These are phyloP conservation scores for Claviceps sp. DNA, from an alignment of 2,329 filamentous ascomycete genomes.

Conservation along the genomic window DNA sequence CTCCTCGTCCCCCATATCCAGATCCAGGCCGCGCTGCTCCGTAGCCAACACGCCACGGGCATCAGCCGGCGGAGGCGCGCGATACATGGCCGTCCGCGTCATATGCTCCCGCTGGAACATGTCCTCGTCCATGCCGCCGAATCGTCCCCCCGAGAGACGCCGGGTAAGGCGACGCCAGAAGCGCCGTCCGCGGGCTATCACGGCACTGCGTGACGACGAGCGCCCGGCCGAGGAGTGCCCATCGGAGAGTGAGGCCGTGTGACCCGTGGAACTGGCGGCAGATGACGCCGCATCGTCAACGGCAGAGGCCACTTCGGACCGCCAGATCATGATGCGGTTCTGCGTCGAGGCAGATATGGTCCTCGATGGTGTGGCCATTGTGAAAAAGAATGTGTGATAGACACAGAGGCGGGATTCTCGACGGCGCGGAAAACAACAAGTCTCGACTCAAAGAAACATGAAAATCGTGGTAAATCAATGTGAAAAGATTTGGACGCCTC, in stretches of 20 bases:
- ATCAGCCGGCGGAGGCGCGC: conserved; percentile 8
- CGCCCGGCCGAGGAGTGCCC: conserved; percentile 7
- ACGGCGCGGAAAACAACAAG: too few relatives aligned
- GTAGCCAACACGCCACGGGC: conserved; percentile 8
- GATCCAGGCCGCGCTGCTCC: conserved; percentile 8
- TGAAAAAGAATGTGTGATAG: neutral
- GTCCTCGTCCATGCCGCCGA: conserved; percentile 6
- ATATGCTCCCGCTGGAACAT: conserved; percentile 6
- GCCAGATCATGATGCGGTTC: conserved; percentile 35
- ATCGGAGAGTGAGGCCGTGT: conserved; percentile 4
- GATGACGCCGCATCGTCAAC: conserved; percentile 17
- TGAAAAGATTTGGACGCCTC: too few relatives aligned
- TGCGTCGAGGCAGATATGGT: conserved; percentile 6
- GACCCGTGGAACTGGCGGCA: conserved; percentile 13
- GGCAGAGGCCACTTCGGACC: conserved; percentile 30
- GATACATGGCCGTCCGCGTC: conserved; percentile 24
- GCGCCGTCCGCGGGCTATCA: conserved; percentile 10
- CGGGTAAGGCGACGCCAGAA: conserved; percentile 12
- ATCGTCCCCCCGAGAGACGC: conserved; percentile 9
- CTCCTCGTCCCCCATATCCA: conserved; percentile 12
- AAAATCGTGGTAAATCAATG: neutral
- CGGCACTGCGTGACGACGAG: neutral
- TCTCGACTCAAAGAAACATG: neutral
- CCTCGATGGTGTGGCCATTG: neutral
- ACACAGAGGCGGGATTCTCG: neutral